Evolutionary conservation across 1,284 basidiomycete genomes (phyloP), one percentile per base, ranked within the genome.

Genomic region (Boletus holoroseus): DNA sequence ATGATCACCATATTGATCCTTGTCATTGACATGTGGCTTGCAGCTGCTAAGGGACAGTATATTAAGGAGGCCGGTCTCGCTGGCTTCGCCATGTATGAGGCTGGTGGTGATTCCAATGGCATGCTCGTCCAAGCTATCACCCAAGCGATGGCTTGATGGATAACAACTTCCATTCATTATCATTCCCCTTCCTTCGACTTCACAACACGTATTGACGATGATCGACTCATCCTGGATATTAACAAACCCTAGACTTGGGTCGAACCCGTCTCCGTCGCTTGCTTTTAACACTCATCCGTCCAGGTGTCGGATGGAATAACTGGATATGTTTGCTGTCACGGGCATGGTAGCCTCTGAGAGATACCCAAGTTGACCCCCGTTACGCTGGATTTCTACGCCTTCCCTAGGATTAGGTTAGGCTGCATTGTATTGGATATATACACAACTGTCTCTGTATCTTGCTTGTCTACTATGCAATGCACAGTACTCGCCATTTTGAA

Each of bases 61-160:
- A 80, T 87, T 59, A 74, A 73, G 51, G 56, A 63, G 11, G 59
- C 67, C 15, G 75, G 74, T 11, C 69, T 87, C n/a, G 73, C 66
- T 30, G 84, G 84, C 12, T 85, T 82, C 57, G 73, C 82, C 12
- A 74, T 83, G 67, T 86, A 82, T 74, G 79, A 86, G 62, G 73
- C 76, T 30, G 80, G 75, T 42, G 81, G 81, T 12, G 84, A 86
- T 67, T 75, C 68, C 54, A 62, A 79, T 22, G 73, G 82, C 61
- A 72, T 76, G 26, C 71, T 87, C 24, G 63, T 85, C 43, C 68
- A 78, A 56, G 72, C 83, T 13, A 82, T 86, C 57, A 66, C 69
- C 46, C 44, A 13, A 3, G 65, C 57, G 6, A 63, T 66, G 53
- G 49, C 52, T 24, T 66, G 8, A 62, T 47, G 51, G 36, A 50